Base-by-base conservation (phyloP, 2,329 filamentous ascomycete species). In the Coniella vitis region DNA sequence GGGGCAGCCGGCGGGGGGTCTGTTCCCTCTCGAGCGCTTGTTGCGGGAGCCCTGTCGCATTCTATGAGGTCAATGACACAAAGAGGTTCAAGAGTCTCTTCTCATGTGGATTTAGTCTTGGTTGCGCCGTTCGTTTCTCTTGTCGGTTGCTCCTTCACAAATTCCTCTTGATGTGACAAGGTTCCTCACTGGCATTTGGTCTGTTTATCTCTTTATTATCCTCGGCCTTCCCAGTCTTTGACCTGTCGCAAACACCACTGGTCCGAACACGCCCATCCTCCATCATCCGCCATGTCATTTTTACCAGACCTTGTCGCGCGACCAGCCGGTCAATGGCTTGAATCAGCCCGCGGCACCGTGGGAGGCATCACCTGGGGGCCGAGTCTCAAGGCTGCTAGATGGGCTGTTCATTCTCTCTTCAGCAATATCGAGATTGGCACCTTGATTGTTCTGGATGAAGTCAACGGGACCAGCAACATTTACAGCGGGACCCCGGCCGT, bases 311-410 rank as follows among this genome's bases (percentile, higher is more conserved):
- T 62, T 38, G 52, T 74, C 49, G 63, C 64, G 25, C 59, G 63
- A 50, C 67, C 70, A 21, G 57, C 73, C 16, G 64, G 64, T 21
- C 63, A 61, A 39, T 65, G 67, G 25, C 62, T 65, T 20, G 69
- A 73, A 49, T 52, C 68, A 21, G 53, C 73, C 35, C 70, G 73
- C 43, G 61, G 64, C 20, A 60, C 64, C 16, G 57, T 77, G 19
- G 70, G 72, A 37, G 63, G 68, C 47, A 57, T 73, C 45, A 72
- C 72, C 4, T 76, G 71, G 71, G 66, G 65, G 0, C 74, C 73
- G 1, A 71, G 66, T 9, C 54, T 76, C 34, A 63, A 69, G 16
- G 40, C 75, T 17, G 75, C 73, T 22, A 74, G 70, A 57, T 63
- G 69, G 2, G 65, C 69, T 5, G 65, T 77, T 19, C 64, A 70